Base-by-base conservation (phyloP, 208 protist species). In the Trypanosoma rangeli region DNA sequence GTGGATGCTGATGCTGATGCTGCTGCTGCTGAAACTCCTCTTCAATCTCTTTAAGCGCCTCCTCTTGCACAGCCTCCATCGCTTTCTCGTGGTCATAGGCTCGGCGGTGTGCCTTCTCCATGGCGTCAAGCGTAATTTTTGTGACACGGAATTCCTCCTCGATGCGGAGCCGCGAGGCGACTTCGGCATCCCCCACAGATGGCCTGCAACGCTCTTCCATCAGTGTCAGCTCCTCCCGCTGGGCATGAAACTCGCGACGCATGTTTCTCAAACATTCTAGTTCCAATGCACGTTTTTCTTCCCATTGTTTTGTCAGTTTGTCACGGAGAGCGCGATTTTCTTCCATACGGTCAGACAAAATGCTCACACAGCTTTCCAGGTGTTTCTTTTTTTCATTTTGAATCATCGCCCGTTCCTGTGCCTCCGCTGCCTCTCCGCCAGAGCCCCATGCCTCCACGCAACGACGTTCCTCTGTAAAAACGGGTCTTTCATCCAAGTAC, bases 401-500 rank as follows among this genome's bases (percentile, higher is more conserved):
- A 55, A 97, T 94, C 15, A 76, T 68, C 9, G 79, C 83, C 3
- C 89, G 80, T 76, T 94, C 92, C 24, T 69, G 79, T 39, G 69
- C 31, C 78, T 97, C 89, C 2, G 78, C 86, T 0, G 79, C 79
- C 39, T 90, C 83, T 16, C 92, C 92, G 50, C 89, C 89, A 56
- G 59, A 66, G 13, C 87, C 82, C 89, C 92, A 97, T 69, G 89
- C 87, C 78, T 93, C 80, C 50, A 90, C 76, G 5, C 92, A 84
- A 13, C 87, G 84, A 5, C 92, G 83, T 77, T 97, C 90, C 65
- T 97, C 90, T 8, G 80, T 42, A 64, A 95, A 97, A 20, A 97
- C 84, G 12, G 92, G 92, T 3, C 92, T 82, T 58, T 97, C 92
- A 65, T 97, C 92, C 50, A 97, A 77, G 73, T 95, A 97, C 53